phyloP scores from a whole-genome alignment of 805 yeast genomes.

The Ogataea populi-albae region DNA sequence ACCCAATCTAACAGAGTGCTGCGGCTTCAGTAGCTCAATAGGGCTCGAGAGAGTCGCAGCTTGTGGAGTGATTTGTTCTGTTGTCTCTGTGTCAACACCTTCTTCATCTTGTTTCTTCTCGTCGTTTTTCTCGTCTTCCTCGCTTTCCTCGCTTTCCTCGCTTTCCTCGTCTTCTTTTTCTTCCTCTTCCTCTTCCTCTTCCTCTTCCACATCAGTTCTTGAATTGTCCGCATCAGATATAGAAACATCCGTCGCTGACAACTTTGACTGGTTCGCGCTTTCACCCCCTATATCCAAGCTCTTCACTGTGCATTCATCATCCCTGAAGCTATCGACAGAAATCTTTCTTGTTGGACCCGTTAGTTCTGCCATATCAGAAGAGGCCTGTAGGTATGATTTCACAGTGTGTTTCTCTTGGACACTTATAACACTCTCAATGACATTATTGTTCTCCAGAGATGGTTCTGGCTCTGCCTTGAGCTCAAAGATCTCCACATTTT shows the following conservation, averaged over 20 bases:
- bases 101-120: slow-evolving; percentile 16
- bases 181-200: slow-evolving; percentile 6
- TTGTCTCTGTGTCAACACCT: slow-evolving; percentile 7
- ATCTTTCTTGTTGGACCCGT: slow-evolving; percentile 25
- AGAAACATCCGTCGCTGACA: too few species aligned
- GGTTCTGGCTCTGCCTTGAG: not conserved
- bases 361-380: not conserved
- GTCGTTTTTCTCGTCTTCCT: slow-evolving; percentile 3
- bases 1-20: not conserved
- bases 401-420: not conserved
- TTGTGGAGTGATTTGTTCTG: not conserved
- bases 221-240: slow-evolving; percentile 12
- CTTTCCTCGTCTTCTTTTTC: slow-evolving; percentile 1
- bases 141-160: slow-evolving; percentile 5
- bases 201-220: slow-evolving; percentile 11
- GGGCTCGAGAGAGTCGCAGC: not conserved
- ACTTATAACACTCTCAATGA: too few species aligned
- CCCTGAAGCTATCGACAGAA: slow-evolving; percentile 15
- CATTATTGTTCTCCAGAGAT: too few species aligned
- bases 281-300: slow-evolving; percentile 20
- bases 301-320: slow-evolving; percentile 21
- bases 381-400: not conserved
- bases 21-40: not conserved
- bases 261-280: slow-evolving; percentile 11
- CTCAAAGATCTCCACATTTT: too few species aligned